Percentiles rank a stretch among this genome's conserved stretches.
Evolutionary conservation across 495 filamentous ascomycete genomes (phyloP).

Genomic region (Rhypophila decipiens): DNA sequence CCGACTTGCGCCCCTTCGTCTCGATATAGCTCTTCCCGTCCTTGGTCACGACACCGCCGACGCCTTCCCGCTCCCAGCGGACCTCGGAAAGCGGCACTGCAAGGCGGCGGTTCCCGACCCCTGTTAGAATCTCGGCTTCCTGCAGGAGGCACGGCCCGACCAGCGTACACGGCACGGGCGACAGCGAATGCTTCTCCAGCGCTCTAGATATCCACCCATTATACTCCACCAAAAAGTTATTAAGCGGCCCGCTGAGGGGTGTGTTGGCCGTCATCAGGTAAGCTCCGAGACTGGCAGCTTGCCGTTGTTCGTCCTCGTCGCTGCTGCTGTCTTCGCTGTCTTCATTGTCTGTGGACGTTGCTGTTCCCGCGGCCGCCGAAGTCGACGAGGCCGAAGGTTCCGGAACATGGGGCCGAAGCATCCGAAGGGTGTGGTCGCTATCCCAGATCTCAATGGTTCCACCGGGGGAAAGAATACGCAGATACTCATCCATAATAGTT

Average conservation of each 20-base stretch:
- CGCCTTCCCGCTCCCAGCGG: slow-evolving; percentile 80
- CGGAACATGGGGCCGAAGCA: slow-evolving; percentile 67
- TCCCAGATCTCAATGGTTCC: slow-evolving; percentile 87
- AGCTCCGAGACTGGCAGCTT: slow-evolving; percentile 51
- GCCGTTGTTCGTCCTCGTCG: slow-evolving; percentile 52
- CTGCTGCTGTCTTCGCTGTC: slow-evolving; percentile 30
- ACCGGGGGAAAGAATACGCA: slow-evolving; percentile 70
- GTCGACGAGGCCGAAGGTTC: slow-evolving; percentile 38
- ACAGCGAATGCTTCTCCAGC: slow-evolving; percentile 63
- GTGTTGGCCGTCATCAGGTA: slow-evolving; percentile 81
- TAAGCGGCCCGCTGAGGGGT: slow-evolving; percentile 68
- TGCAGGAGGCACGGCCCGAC: slow-evolving; percentile 74
- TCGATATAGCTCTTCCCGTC: slow-evolving; percentile 47
- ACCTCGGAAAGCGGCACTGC: slow-evolving; percentile 82
- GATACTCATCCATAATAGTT: slow-evolving; percentile 62
- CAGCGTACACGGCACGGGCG: slow-evolving; percentile 71
- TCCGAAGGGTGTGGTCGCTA: slow-evolving; percentile 69
- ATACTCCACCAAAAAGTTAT: slow-evolving; percentile 75
- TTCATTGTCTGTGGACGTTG: slow-evolving; percentile 12
- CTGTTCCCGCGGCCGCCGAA: slow-evolving; percentile 10
- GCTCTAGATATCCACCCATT: slow-evolving; percentile 77
- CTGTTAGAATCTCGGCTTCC: slow-evolving; percentile 64
- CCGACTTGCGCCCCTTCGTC: slow-evolving; percentile 21
- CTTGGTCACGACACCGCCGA: slow-evolving; percentile 47
- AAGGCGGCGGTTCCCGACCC: slow-evolving; percentile 65